These are phyloP conservation scores for Microsporum ferrugineum DNA, from an alignment of 2,329 filamentous ascomycete genomes.

Conservation along the genomic window DNA sequence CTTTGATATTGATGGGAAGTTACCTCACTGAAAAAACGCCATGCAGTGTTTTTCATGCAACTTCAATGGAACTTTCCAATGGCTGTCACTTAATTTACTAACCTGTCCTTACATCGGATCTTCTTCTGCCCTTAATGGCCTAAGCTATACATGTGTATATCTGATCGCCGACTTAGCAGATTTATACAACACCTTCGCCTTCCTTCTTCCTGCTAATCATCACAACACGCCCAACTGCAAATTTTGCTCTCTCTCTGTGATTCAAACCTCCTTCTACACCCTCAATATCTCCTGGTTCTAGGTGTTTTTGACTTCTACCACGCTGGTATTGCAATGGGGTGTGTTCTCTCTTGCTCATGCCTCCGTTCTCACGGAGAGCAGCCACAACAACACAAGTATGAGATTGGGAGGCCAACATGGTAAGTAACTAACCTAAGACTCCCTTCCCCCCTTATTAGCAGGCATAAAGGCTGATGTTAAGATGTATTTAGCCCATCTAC, in stretches of 20 bases:
- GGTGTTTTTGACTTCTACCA: background rate
- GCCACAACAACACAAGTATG: background rate
- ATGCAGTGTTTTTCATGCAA: background rate
- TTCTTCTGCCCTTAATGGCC: background rate
- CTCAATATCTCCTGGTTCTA: background rate
- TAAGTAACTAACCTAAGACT: background rate
- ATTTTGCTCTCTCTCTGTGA: background rate
- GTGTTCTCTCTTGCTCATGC: constrained; percentile 4
- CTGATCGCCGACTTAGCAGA: constrained; percentile 1
- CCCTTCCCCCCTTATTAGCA: background rate
- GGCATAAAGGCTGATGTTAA: background rate
- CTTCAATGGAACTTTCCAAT: background rate
- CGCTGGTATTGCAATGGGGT: background rate
- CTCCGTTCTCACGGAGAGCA: background rate
- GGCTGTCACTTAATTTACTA: background rate
- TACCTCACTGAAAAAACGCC: background rate
- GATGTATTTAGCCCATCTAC: constrained; percentile 2
- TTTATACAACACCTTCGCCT: background rate
- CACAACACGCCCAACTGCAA: background rate
- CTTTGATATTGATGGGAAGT: background rate
- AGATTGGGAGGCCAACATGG: constrained; percentile 3
- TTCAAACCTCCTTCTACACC: background rate
- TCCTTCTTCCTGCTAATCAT: background rate
- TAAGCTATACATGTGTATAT: background rate
- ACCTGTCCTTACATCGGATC: background rate